Conservation (phyloP, 1,284 basidiomycete species). For the Ceraceosorus guamensis region DNA sequence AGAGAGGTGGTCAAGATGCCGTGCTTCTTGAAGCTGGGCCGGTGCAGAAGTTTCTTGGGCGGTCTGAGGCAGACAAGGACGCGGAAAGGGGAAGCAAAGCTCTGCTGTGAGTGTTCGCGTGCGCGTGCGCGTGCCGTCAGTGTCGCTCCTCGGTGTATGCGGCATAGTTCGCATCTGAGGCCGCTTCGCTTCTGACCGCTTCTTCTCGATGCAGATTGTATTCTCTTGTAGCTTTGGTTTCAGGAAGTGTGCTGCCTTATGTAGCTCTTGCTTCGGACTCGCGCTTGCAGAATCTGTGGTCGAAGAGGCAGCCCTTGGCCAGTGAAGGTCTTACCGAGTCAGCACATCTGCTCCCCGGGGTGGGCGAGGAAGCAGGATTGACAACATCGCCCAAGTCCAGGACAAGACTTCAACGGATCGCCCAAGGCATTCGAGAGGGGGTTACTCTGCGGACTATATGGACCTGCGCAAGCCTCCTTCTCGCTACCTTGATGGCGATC, state of each 20-base stretch:
- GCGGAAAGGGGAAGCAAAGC: constrained; percentile 38
- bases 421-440: constrained; percentile 12
- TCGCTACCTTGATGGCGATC: constrained; percentile 20
- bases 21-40: constrained; percentile 53
- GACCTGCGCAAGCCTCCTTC: constrained; percentile 25
- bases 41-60: constrained; percentile 49
- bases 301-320: too few species aligned
- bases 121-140: background rate
- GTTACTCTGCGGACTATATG: constrained; percentile 37
- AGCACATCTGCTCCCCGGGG: constrained; percentile 8
- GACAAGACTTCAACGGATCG: constrained; percentile 3
- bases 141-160: too few species aligned
- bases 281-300: background rate
- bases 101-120: constrained; percentile 20
- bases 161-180: background rate
- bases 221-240: constrained; percentile 29
- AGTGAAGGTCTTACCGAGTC: constrained; percentile 1
- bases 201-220: constrained; percentile 13
- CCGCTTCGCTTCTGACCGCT: background rate
- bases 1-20: too few species aligned
- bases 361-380: background rate
- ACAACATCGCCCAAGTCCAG: background rate
- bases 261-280: constrained; percentile 21
- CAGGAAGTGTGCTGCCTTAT: constrained; percentile 30
- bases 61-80: constrained; percentile 17